A percentile compares a stretch with the other conserved stretches of the same genome.
phyloP scores from a whole-genome alignment of 805 yeast species.

The Komagataella phaffii region DNA sequence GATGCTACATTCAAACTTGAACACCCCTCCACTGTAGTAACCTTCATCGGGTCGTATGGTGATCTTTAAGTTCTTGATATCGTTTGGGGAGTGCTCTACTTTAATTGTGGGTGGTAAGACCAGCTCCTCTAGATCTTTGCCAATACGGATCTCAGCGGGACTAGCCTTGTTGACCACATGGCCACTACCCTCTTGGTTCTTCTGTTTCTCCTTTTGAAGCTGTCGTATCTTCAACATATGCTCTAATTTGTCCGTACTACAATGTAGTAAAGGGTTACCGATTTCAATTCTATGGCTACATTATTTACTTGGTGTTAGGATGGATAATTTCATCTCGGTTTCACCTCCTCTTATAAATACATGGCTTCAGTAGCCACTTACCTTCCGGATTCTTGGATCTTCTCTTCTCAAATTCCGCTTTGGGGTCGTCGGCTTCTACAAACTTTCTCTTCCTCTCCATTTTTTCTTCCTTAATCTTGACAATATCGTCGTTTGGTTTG shows the following conservation, averaged over 20 bases:
- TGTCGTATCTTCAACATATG: constrained; percentile 15
- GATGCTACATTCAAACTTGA: constrained; percentile 53
- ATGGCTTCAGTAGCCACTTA: constrained; percentile 85
- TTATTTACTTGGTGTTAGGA: background rate
- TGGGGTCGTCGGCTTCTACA: constrained; percentile 54
- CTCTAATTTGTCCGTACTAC: background rate
- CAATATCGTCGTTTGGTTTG: constrained; percentile 63
- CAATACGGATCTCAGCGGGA: constrained; percentile 67
- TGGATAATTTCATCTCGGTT: background rate
- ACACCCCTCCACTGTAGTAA: constrained; percentile 52
- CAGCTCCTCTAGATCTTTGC: constrained; percentile 63
- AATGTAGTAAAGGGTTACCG: too few species aligned
- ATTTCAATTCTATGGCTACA: too few species aligned
- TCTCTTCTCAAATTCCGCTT: constrained; percentile 42
- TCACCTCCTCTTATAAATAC: constrained; percentile 83
- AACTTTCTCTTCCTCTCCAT: constrained; percentile 52
- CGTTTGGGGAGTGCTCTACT: constrained; percentile 33
- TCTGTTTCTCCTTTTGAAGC: constrained; percentile 14
- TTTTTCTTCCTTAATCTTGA: constrained; percentile 48
- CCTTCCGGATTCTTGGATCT: constrained; percentile 57
- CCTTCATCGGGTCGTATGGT: constrained; percentile 59
- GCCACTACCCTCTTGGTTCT: background rate
- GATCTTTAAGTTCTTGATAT: constrained; percentile 50
- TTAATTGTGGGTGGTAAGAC: constrained; percentile 45
- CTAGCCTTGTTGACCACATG: constrained; percentile 4